A percentile compares a stretch with the other conserved stretches of the same genome.
Evolutionary conservation across 768 basidiomycete species (phyloP).

Genomic region (Boletales sp.): DNA sequence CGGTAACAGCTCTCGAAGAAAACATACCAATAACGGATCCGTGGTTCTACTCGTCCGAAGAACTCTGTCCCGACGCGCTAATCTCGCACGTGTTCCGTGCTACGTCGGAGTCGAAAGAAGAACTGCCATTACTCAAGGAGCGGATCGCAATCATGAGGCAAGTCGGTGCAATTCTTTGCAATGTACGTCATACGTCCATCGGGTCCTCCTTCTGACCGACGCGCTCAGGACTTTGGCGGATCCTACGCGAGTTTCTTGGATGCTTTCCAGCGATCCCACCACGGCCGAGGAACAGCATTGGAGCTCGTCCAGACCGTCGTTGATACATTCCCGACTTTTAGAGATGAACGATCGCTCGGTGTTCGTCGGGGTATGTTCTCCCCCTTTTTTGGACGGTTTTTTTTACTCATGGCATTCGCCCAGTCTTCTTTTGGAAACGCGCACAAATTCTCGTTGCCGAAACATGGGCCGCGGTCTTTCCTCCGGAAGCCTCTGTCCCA

Average conservation of each 20-base stretch:
- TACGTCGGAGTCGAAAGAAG: conserved; percentile 53
- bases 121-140: conserved; percentile 65
- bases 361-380: conserved; percentile 52
- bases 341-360: conserved; percentile 60
- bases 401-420: not conserved
- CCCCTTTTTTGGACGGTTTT: not conserved
- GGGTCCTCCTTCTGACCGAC: conserved; percentile 6
- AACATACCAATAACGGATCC: conserved; percentile 79
- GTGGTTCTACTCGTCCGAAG: conserved; percentile 68
- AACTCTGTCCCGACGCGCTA: conserved; percentile 64
- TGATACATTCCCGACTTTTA: conserved; percentile 70
- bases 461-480: conserved; percentile 90
- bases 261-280: conserved; percentile 51
- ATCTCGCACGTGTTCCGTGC: conserved; percentile 69
- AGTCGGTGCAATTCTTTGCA: conserved; percentile 67
- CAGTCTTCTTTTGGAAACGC: conserved; percentile 86
- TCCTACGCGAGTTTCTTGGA: conserved; percentile 67
- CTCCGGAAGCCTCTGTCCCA: conserved; percentile 36
- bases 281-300: conserved; percentile 61
- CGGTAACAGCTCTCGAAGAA: conserved; percentile 62
- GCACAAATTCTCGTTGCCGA: conserved; percentile 91
- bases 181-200: conserved; percentile 43
- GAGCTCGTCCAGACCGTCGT: conserved; percentile 70
- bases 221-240: conserved; percentile 57
- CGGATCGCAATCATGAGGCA: conserved; percentile 77